Conservation (phyloP, 1,139 yeast species). For the Yamadazyma sp. region DNA sequence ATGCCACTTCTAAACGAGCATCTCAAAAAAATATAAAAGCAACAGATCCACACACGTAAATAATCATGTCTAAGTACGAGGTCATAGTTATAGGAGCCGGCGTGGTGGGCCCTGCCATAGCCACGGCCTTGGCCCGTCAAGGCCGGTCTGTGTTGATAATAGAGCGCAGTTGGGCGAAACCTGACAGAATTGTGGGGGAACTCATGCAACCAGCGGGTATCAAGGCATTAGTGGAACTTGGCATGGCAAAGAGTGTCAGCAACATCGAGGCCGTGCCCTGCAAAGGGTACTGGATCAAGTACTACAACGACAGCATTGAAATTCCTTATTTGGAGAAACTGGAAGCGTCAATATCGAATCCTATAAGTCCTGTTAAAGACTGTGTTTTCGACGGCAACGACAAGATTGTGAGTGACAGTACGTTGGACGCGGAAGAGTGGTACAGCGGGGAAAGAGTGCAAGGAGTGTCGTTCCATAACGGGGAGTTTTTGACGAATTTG, state of each 20-base stretch:
- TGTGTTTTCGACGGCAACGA: conserved; percentile 58
- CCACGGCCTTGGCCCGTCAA: conserved; percentile 85
- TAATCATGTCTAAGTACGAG: conserved; percentile 44
- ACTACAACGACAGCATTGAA: conserved; percentile 51
- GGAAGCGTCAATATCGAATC: conserved; percentile 40
- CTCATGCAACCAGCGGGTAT: conserved; percentile 94
- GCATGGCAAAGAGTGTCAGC: conserved; percentile 77
- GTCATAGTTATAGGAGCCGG: conserved; percentile 90
- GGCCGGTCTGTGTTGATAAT: conserved; percentile 75
- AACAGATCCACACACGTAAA: too few relatives aligned
- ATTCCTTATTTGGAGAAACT: conserved; percentile 73
- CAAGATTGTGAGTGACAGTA: conserved; percentile 49
- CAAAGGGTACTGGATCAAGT: conserved; percentile 79
- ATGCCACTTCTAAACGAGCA: conserved; percentile 8
- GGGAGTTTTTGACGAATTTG: conserved; percentile 76
- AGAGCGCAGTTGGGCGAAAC: conserved; percentile 89
- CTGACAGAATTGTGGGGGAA: conserved; percentile 97
- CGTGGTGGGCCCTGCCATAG: conserved; percentile 91
- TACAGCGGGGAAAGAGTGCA: conserved; percentile 62
- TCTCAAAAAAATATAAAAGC: conserved; percentile 4
- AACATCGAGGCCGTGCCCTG: conserved; percentile 79
- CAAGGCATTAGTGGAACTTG: conserved; percentile 74
- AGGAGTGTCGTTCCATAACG: conserved; percentile 92
- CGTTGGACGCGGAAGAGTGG: conserved; percentile 51
- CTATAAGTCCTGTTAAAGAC: conserved; percentile 50